These are phyloP conservation scores for Pholiota microspora DNA, from an alignment of 768 basidiomycete species.

Conservation along the genomic window DNA sequence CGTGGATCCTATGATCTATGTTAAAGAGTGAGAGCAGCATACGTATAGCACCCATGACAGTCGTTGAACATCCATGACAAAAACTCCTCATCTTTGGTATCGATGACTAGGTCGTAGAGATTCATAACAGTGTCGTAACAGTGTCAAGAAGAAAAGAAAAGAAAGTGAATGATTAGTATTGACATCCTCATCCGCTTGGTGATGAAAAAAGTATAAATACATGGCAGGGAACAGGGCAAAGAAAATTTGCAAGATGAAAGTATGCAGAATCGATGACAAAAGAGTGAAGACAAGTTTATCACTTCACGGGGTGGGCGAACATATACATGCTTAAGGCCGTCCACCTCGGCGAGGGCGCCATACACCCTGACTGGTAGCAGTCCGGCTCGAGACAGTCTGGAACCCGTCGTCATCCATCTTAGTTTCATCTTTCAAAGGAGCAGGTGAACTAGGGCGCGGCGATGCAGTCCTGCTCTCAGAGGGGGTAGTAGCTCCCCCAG, in stretches of 20 bases:
- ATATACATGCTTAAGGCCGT: slow-evolving; percentile 15
- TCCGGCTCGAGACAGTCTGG: slow-evolving; percentile 44
- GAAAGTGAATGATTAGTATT: not conserved
- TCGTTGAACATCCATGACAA: not conserved
- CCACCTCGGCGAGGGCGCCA: slow-evolving; percentile 23
- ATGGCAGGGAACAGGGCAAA: not conserved
- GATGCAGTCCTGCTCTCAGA: slow-evolving; percentile 15
- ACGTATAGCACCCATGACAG: not conserved
- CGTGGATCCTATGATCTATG: not conserved
- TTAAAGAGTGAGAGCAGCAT: not conserved
- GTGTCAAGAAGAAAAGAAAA: not conserved
- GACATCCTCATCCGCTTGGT: not conserved
- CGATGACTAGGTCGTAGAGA: not conserved
- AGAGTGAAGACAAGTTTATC: no score
- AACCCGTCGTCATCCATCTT: slow-evolving; percentile 70
- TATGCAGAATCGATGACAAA: not conserved
- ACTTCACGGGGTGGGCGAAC: not conserved
- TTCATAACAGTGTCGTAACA: not conserved
- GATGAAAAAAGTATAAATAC: not conserved
- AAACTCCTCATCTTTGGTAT: not conserved
- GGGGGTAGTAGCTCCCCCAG: slow-evolving; percentile 6
- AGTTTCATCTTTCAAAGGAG: slow-evolving; percentile 34
- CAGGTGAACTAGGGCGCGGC: slow-evolving; percentile 30
- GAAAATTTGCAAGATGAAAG: not conserved
- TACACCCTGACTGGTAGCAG: slow-evolving; percentile 12